Percentiles rank a stretch among this genome's conserved stretches.
These are phyloP conservation scores for Xylaria flabelliformis DNA, from an alignment of 495 filamentous ascomycete species.

Conservation along the genomic window DNA sequence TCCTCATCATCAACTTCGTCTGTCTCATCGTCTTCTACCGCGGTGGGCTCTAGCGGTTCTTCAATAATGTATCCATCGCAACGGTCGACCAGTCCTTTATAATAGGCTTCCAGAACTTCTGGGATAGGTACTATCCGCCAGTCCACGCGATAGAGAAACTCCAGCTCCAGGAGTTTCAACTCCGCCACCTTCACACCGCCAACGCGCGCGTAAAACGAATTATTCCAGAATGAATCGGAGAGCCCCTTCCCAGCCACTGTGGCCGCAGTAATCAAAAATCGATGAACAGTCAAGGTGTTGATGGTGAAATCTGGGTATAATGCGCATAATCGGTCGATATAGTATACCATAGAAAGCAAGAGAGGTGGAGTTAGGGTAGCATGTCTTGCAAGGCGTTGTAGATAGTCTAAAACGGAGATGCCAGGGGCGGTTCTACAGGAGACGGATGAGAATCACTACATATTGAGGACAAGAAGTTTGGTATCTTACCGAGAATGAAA, in stretches of 20 bases:
- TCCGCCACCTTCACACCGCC: conserved; percentile 89
- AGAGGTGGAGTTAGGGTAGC: conserved; percentile 92
- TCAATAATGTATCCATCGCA: conserved; percentile 55
- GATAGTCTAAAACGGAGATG: conserved; percentile 91
- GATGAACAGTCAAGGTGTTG: conserved; percentile 92
- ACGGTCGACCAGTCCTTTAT: conserved; percentile 77
- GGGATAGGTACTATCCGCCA: conserved; percentile 97
- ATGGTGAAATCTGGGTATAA: conserved; percentile 94
- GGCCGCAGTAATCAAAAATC: conserved; percentile 93
- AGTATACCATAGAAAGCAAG: conserved; percentile 99
- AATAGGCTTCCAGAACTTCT: conserved; percentile 91
- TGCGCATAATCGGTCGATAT: conserved; percentile 94
- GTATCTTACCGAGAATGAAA: conserved; percentile 86
- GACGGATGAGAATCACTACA: conserved; percentile 33
- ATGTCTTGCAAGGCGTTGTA: conserved; percentile 90
- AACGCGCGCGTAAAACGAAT: conserved; percentile 91
- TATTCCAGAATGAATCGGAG: conserved; percentile 97
- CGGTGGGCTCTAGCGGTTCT: conserved; percentile 32
- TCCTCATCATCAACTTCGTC: conserved; percentile 31
- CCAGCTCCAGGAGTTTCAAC: conserved; percentile 89
- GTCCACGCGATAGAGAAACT: conserved; percentile 88
- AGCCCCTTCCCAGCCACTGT: conserved; percentile 96
- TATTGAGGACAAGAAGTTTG: neutral
- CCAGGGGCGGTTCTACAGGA: conserved; percentile 78
- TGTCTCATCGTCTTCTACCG: conserved; percentile 31